Evolutionary conservation across 805 yeast genomes (phyloP), one percentile per base, ranked within the genome.

Genomic region (Yarrowia porcina): DNA sequence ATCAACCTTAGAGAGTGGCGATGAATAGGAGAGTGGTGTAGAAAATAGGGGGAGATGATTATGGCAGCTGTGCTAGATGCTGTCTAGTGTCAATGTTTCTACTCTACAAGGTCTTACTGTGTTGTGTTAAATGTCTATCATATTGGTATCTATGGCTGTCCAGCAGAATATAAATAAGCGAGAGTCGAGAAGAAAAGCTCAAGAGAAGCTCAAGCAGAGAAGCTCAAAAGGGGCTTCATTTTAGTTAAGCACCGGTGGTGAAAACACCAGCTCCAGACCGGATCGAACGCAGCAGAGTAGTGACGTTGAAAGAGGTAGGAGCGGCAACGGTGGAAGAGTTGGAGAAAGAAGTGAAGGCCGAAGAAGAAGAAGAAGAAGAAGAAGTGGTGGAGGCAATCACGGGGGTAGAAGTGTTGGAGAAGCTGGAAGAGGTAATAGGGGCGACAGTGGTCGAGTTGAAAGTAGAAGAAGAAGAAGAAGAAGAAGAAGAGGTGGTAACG

Each of bases 141-240:
- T n/a, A 47, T 39, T 32, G 56, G 56, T 49, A 49, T 49, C 56
- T 49, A 47, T 17, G 32, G 56, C 56, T 49, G 56, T 49, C 56
- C 56, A 32, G 56, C 56, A 49, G 56, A 49, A 49, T 49, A 49
- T 32, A 49, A 32, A 49, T 49, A 33, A 49, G 39, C 56, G 56
- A 49, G 21, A 49, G 56, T 49, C 39, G n/a, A 32, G 56, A 49
- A 49, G 39, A 9, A 39, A 21, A 32, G 39, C 52, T 17, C 45
- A 45, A 20, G 28, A 8, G 36, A 15, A 12, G 25, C 52, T 28
- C n/a, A n/a, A n/a, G n/a, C n/a, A n/a, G n/a, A 9, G 56, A 21
- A 32, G 39, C 52, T 17, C 45, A 45, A 20, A 44, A 8, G 36
- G n/a, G 17, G 25, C 52, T 28, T 44, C 50, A 20, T 45, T 45